These are phyloP conservation scores for Neurospora tetrasperma DNA, from an alignment of 495 filamentous ascomycete genomes.

Conservation along the genomic window DNA sequence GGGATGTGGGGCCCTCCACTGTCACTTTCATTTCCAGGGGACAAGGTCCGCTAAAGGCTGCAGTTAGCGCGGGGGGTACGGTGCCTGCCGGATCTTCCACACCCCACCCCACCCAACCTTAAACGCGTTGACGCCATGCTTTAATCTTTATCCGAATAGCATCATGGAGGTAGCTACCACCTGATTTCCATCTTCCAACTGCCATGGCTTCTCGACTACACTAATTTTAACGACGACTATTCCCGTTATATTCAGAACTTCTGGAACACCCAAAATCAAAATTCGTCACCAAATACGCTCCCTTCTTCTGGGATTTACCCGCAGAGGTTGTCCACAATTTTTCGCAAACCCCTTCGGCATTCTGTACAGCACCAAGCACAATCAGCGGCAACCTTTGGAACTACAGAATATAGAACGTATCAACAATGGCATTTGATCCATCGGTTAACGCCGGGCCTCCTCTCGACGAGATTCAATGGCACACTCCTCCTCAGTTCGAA, in stretches of 20 bases:
- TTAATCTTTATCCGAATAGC: neutral
- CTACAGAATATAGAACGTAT: too few relatives aligned
- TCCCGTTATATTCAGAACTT: neutral
- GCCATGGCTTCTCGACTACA: neutral
- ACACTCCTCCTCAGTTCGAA: constrained; percentile 47
- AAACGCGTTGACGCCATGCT: neutral
- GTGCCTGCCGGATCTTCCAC: neutral
- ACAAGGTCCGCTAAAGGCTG: neutral
- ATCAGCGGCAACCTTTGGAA: too few relatives aligned
- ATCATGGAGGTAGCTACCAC: neutral
- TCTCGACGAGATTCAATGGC: constrained; percentile 74
- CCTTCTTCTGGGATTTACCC: neutral
- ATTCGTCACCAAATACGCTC: neutral
- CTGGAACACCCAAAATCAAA: neutral
- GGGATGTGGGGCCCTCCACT: neutral
- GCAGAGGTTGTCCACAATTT: neutral
- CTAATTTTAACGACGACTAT: neutral
- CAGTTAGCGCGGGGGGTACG: neutral
- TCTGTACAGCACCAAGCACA: too few relatives aligned
- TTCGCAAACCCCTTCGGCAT: neutral
- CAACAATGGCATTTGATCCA: constrained; percentile 4
- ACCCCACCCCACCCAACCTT: neutral
- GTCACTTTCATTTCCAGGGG: neutral
- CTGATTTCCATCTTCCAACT: neutral
- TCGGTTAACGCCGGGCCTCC: constrained; percentile 39